A percentile compares a stretch with the other conserved stretches of the same genome.
phyloP scores from a whole-genome alignment of 306 rosid genomes.

The Rosa multiflora region DNA sequence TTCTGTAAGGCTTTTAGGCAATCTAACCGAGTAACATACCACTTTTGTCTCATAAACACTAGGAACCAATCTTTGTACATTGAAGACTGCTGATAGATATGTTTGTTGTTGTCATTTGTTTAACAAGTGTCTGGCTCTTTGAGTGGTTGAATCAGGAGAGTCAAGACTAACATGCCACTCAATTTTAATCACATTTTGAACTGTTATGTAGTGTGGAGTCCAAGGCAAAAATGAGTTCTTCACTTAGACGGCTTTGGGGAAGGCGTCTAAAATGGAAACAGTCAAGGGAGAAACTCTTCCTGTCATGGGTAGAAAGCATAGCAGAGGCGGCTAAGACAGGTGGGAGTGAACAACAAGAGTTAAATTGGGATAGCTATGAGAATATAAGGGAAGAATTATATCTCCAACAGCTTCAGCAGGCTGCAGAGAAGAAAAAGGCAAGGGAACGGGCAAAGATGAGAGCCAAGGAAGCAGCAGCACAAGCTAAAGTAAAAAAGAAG shows the following conservation, averaged over 20 bases:
- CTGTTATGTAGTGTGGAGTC: conserved; percentile 51
- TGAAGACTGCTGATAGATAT: conserved; percentile 1
- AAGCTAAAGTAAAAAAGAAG: conserved; percentile 46
- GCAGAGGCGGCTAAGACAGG: conserved; percentile 76
- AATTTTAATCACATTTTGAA: background rate
- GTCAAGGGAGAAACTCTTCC: conserved; percentile 39
- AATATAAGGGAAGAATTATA: conserved; percentile 52
- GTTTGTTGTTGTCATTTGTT: background rate
- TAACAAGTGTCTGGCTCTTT: background rate
- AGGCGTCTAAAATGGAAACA: conserved; percentile 53
- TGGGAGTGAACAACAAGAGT: conserved; percentile 54
- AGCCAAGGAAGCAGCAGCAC: conserved; percentile 46
- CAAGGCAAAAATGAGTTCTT: conserved; percentile 73
- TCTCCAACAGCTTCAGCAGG: conserved; percentile 39
- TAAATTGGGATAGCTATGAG: conserved; percentile 73
- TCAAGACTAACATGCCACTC: background rate
- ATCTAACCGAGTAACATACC: background rate
- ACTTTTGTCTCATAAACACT: background rate
- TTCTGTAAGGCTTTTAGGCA: background rate
- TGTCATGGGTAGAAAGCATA: conserved; percentile 58
- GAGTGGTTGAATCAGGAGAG: conserved; percentile 13
- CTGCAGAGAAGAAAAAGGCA: conserved; percentile 45
- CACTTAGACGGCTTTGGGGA: conserved; percentile 57
- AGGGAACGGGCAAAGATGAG: conserved; percentile 47
- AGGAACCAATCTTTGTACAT: background rate